Base-by-base conservation (phyloP, 495 filamentous ascomycete species). In the Trichoderma virens region DNA sequence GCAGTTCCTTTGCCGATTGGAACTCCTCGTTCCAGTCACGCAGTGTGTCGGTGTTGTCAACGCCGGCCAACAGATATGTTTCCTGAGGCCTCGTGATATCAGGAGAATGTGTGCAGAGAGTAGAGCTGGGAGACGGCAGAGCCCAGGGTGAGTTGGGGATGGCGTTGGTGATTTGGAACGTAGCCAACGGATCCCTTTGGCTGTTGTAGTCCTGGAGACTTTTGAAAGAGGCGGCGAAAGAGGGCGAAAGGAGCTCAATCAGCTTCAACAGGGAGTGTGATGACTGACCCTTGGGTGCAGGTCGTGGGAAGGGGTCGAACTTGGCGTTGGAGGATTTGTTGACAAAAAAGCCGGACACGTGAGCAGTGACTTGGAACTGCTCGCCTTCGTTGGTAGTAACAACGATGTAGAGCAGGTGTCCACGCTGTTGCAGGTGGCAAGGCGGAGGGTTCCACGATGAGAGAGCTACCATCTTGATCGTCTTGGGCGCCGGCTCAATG, bases 21-120 rank as follows among this genome's bases (percentile, higher is more conserved):
- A 99, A 96, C 71, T 99, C 95, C 74, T 99, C 95, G 71, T 99
- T 99, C 91, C 95, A 99, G 74, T 99, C 95, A 27, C 95, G 84
- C 68, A 99, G 76, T 0, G 94, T 93, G 68, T 99, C 95, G 0
- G 91, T 88, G 68, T 92, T 95, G 67, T 99, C 95, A 28, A 90
- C 87, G 9, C 95, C 95, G 35, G 89, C 82, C 54, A 97, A 84
- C 65, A 99, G 80, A 74, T 90, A 97, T 63, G 88, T 90, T 78
- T 99, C 95, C 75, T 99, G 95, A 20, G 92, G 88, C 43, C 95
- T 87, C 6, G 91, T 90, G 60, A 90, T 83, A 70, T 99, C 95
- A 20, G 92, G 67, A 69, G 87, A 85, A 74, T 98, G 95, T 59
- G 85, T 76, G 61, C 81, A 83, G 61, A 86, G 73, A 25, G 85